Conservation (phyloP, 257 asterid genomes). For the Lithospermum erythrorhizon region DNA sequence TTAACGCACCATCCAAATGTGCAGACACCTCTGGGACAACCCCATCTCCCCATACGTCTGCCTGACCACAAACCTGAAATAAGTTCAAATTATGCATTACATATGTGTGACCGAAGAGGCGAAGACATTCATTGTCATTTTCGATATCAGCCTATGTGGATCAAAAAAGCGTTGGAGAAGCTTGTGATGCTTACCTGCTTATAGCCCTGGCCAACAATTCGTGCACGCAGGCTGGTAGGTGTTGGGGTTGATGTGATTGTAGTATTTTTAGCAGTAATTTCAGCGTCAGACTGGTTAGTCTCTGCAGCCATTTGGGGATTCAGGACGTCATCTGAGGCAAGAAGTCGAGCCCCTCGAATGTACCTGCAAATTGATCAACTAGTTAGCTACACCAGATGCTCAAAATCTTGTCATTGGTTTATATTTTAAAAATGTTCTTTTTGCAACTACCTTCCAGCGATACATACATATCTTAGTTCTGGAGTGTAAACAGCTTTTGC, state of each 20-base stretch:
- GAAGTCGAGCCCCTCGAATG: conserved; percentile 66
- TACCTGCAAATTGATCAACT: conserved; percentile 36
- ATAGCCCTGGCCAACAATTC: conserved; percentile 87
- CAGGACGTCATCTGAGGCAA: conserved; percentile 25
- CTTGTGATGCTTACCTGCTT: conserved; percentile 53
- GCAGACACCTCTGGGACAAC: conserved; percentile 91
- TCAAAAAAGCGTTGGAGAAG: background rate
- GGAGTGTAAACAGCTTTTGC: conserved; percentile 75
- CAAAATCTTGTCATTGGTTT: background rate
- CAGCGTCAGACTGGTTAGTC: conserved; percentile 27
- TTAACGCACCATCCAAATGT: conserved; percentile 78
- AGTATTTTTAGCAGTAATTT: conserved; percentile 19
- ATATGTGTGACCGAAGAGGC: background rate
- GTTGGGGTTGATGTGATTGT: conserved; percentile 20
- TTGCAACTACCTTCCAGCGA: conserved; percentile 75
- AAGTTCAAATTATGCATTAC: conserved; percentile 5
- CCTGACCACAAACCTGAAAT: conserved; percentile 80
- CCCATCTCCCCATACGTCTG: conserved; percentile 91
- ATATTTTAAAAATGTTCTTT: conserved; percentile 1
- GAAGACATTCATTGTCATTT: background rate
- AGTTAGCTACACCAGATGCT: conserved; percentile 5
- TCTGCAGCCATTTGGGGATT: conserved; percentile 18
- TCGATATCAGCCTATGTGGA: background rate
- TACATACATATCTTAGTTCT: conserved; percentile 74
- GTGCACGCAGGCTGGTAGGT: conserved; percentile 46